Evolutionary conservation across 2,329 filamentous ascomycete genomes (phyloP), one percentile per base, ranked within the genome.

Genomic region (Blastomyces silverae): DNA sequence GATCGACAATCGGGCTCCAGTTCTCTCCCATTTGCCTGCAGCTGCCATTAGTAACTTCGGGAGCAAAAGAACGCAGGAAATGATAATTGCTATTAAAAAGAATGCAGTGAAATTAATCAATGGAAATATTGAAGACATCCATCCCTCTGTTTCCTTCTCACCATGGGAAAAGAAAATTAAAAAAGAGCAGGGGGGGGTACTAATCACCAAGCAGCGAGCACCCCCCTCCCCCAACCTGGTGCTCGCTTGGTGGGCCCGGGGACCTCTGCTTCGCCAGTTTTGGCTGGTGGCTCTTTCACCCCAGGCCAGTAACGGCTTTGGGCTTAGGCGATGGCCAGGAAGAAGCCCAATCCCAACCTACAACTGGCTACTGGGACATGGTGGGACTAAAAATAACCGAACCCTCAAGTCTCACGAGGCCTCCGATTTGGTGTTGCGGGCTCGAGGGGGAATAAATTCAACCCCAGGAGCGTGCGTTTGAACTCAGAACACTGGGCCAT

Each of bases 1-100:
- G 61, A 62, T 62, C 61, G 61, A 31, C 61, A 62, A n/a, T 46
- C 20, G 25, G 46, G 34, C 60, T 37, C 31, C 22, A 52, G 25
- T 46, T 42, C 20, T 5, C 11, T 20, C 56, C 13, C 25, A 22
- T 52, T 28, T 39, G 50, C 7, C 50, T 28, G 50, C 25, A 28
- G 44, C 17, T 6, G 17, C 44, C 44, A n/a, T 46, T 46, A 20
- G 44, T 8, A 46, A 39, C 37, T 39, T 39, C 8, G 10, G 37
- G 1, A 7, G 46, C 1, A 46, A 20, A 20, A 20, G 44, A 44
- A 46, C 4, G 44, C 20, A 39, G 37, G 10, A 39, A 13, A 39
- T 10, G 13, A 39, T 39, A 46, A 46, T n/a, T 46, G 20, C 20
- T n/a, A 13, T n/a, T 6, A 4, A n/a, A 46, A n/a, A 46, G 44